A percentile compares a stretch with the other conserved stretches of the same genome.
These are phyloP conservation scores for Moniliophthora roreri DNA, from an alignment of 1,284 basidiomycete species.

Conservation along the genomic window DNA sequence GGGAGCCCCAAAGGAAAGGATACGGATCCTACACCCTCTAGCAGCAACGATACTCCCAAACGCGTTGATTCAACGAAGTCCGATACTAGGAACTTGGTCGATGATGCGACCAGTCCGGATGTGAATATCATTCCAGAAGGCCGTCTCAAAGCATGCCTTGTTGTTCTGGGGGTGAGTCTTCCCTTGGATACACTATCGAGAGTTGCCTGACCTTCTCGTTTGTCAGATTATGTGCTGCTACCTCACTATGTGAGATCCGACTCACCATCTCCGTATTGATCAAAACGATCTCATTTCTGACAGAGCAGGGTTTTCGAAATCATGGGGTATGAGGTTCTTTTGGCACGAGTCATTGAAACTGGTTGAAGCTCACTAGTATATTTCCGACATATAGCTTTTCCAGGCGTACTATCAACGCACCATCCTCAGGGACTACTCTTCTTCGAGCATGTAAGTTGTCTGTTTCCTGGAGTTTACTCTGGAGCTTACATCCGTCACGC, in stretches of 20 bases:
- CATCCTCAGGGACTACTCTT: conserved; percentile 34
- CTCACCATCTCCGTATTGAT: background rate
- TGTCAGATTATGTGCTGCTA: background rate
- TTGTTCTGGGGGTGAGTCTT: conserved; percentile 13
- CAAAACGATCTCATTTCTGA: too few relatives aligned
- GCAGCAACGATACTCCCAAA: too few relatives aligned
- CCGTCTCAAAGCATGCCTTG: conserved; percentile 13
- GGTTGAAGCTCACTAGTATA: background rate
- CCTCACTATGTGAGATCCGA: background rate
- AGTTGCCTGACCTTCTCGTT: too few relatives aligned
- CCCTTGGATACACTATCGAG: too few relatives aligned
- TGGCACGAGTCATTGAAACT: background rate
- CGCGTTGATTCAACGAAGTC: too few relatives aligned
- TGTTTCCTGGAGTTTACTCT: background rate
- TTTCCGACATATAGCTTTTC: conserved; percentile 26
- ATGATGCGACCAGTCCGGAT: too few relatives aligned
- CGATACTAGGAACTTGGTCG: too few relatives aligned
- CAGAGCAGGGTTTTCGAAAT: background rate
- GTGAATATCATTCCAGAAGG: conserved; percentile 14
- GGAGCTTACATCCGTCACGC: background rate
- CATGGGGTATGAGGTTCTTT: background rate
- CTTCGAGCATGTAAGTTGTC: conserved; percentile 55
- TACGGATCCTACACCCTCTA: too few relatives aligned
- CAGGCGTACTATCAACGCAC: conserved; percentile 49
- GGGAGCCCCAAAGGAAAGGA: too few relatives aligned